Evolutionary conservation across 2,329 filamentous ascomycete genomes (phyloP).

Genomic region (Zymoseptoria brevis): DNA sequence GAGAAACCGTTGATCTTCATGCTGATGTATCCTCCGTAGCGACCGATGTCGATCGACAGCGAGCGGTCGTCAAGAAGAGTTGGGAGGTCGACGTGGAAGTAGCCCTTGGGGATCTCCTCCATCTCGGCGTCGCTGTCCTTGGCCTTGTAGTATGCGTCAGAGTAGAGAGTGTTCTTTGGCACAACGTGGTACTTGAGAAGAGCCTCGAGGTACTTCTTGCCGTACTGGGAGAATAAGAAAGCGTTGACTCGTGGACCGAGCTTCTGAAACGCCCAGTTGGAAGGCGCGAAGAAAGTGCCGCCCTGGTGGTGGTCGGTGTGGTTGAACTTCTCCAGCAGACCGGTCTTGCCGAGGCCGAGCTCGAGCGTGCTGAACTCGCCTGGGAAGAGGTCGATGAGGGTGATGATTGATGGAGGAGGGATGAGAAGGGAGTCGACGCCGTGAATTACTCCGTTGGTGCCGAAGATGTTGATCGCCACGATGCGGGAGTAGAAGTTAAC

Average conservation of each 20-base stretch:
- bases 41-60: slow-evolving; percentile 63
- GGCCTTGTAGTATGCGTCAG: slow-evolving; percentile 65
- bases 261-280: slow-evolving; percentile 69
- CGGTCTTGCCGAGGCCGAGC: slow-evolving; percentile 66
- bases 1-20: slow-evolving; percentile 70
- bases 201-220: slow-evolving; percentile 67
- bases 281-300: slow-evolving; percentile 72
- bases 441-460: slow-evolving; percentile 75
- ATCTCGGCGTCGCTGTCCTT: slow-evolving; percentile 19
- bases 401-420: slow-evolving; percentile 59
- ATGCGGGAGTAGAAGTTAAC: slow-evolving; percentile 73
- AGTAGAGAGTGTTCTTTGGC: slow-evolving; percentile 68
- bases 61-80: slow-evolving; percentile 61
- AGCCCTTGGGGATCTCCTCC: slow-evolving; percentile 35
- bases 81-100: slow-evolving; percentile 62
- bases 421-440: slow-evolving; percentile 66
- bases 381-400: slow-evolving; percentile 59
- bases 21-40: slow-evolving; percentile 58
- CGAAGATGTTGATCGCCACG: slow-evolving; percentile 60
- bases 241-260: slow-evolving; percentile 67
- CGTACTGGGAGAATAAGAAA: slow-evolving; percentile 74
- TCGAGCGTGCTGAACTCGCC: slow-evolving; percentile 69
- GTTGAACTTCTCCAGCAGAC: slow-evolving; percentile 54
- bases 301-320: slow-evolving; percentile 50
- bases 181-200: slow-evolving; percentile 74